These are phyloP conservation scores for Aphanocladium album DNA, from an alignment of 2,329 filamentous ascomycete species.

Conservation along the genomic window DNA sequence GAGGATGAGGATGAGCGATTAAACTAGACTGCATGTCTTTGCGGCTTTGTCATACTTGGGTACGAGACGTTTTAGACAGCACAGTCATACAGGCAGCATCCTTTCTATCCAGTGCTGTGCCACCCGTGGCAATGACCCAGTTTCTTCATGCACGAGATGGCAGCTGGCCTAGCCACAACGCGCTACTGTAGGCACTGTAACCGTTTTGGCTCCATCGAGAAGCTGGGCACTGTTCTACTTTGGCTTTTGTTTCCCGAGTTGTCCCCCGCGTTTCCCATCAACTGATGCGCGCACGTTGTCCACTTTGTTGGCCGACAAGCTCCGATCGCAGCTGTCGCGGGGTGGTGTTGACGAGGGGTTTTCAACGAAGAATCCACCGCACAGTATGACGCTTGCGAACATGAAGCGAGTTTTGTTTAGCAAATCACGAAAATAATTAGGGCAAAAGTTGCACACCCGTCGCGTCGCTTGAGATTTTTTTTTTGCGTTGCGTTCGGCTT, in stretches of 20 bases:
- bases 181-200: conserved; percentile 15
- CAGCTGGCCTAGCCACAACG: too few relatives aligned
- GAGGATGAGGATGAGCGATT: too few relatives aligned
- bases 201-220: neutral
- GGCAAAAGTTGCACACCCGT: neutral
- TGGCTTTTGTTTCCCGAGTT: neutral
- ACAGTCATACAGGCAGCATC: too few relatives aligned
- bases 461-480: neutral
- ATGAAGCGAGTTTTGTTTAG: too few relatives aligned
- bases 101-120: too few relatives aligned
- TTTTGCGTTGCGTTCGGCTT: too few relatives aligned
- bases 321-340: conserved; percentile 15
- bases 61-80: too few relatives aligned
- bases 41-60: too few relatives aligned
- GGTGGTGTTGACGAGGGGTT: neutral
- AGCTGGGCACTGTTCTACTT: neutral
- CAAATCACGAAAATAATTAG: conserved; percentile 8
- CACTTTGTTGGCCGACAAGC: conserved; percentile 21
- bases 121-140: too few relatives aligned
- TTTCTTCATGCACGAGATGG: neutral
- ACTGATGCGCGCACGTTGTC: conserved; percentile 20
- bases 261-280: conserved; percentile 6
- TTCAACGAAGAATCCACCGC: neutral
- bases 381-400: neutral
- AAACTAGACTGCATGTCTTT: neutral